phyloP scores from a whole-genome alignment of 805 yeast species.

The Ogataea polymorpha region DNA sequence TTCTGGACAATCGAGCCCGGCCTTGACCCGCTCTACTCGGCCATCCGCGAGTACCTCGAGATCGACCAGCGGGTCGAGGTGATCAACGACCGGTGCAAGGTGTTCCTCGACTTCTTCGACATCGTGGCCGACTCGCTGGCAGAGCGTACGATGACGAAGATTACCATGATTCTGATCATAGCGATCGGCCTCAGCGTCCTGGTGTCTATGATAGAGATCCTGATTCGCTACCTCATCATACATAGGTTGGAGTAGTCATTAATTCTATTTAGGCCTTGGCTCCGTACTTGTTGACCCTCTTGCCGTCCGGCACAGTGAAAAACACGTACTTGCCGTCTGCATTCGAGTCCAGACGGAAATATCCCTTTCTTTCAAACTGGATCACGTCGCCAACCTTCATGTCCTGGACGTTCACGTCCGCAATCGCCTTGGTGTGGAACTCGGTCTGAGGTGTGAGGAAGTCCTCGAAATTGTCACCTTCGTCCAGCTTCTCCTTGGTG shows the following conservation, averaged over 20 bases:
- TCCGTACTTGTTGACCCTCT: conserved; percentile 72
- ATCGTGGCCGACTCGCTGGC: conserved; percentile 92
- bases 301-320: conserved; percentile 96
- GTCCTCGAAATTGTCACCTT: conserved; percentile 89
- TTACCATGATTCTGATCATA: conserved; percentile 84
- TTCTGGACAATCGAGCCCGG: conserved; percentile 97
- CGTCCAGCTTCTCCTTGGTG: conserved; percentile 92
- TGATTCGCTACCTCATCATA: conserved; percentile 53
- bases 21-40: conserved; percentile 84
- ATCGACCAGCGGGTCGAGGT: conserved; percentile 94
- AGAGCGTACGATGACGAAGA: conserved; percentile 85
- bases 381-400: conserved; percentile 84
- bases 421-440: conserved; percentile 73
- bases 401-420: conserved; percentile 71
- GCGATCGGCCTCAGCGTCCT: conserved; percentile 75
- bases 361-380: conserved; percentile 97
- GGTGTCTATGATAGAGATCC: conserved; percentile 73
- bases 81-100: conserved; percentile 88
- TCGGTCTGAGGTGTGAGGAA: conserved; percentile 85
- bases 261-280: conserved; percentile 40
- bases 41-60: conserved; percentile 88
- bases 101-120: conserved; percentile 89
- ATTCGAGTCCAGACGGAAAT: conserved; percentile 75
- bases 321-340: conserved; percentile 65
- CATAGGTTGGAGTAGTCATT: conserved; percentile 6